Base-by-base conservation (phyloP, 495 filamentous ascomycete species). In the Penicillium ucsense region DNA sequence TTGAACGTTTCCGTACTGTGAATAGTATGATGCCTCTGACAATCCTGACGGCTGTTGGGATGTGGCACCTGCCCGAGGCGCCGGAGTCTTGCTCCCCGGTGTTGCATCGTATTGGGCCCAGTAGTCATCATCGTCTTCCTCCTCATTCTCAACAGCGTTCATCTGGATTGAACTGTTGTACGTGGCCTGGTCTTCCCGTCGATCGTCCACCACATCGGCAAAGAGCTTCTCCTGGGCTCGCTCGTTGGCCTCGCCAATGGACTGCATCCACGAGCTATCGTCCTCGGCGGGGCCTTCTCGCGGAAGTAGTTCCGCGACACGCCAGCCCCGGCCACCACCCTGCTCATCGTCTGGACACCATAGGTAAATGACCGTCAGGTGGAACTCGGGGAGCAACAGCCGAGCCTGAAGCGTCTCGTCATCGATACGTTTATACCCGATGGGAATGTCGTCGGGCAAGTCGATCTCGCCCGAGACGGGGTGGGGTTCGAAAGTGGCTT, bases 91-190 rank as follows among this genome's bases (percentile, higher is more conserved):
- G 0, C 68, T 64, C 1, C 80, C 80, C 5, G 91, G 91, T 12
- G 89, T 92, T 6, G 82, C 79, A 70, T 96, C 92, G 61, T 98
- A 98, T 51, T 83, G 83, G 31, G 83, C 88, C 92, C 92, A 98
- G 65, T 97, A 98, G 54, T 82, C 86, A 51, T 89, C 89, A 49
- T 95, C 89, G 31, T 94, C 88, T 11, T 87, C 84, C 0, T 85
- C 83, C 0, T 76, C 75, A 20, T 20, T 20, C 20, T 20, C 20
- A 20, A 2, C 20, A 41, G 72, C 50, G 1, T 76, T 75, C 38
- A 70, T 46, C 65, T 66, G 45, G 59, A 53, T 32, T 5, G 31
- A 27, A 7, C 12, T 27, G 51, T 68, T 47, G 53, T 43, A 35
- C 8, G 9, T 41, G 31, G 64, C 39, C 34, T 55, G 51, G 56